phyloP scores from a whole-genome alignment of 108 stramenopile genomes.

The Aureococcus anophagefferens region DNA sequence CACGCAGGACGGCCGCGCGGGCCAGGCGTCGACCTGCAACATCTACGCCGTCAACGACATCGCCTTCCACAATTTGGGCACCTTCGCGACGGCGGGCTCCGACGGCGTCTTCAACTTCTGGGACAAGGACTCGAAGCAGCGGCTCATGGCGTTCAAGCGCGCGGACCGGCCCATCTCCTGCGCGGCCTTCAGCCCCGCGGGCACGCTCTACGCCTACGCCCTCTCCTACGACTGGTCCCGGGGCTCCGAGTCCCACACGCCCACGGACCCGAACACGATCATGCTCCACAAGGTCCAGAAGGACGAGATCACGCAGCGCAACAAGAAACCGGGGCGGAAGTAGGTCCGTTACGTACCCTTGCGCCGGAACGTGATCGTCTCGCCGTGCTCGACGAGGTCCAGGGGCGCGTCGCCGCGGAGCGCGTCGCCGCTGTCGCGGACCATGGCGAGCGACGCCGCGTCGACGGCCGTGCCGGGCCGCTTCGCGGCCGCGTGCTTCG shows the following conservation, averaged over 20 bases:
- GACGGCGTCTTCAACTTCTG: slow-evolving; percentile 91
- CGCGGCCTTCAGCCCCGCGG: slow-evolving; percentile 72
- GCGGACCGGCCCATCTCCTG: slow-evolving; percentile 59
- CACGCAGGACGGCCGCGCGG: slow-evolving; percentile 11
- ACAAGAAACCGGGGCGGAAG: slow-evolving; percentile 34
- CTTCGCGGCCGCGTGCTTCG: too few species aligned
- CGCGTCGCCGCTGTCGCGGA: too few species aligned
- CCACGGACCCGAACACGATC: slow-evolving; percentile 53
- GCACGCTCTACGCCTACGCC: slow-evolving; percentile 81
- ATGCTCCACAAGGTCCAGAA: slow-evolving; percentile 63
- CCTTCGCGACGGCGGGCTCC: slow-evolving; percentile 76
- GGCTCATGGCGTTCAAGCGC: slow-evolving; percentile 67
- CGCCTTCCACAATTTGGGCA: slow-evolving; percentile 76
- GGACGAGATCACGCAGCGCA: slow-evolving; percentile 79
- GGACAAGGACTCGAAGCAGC: slow-evolving; percentile 87
- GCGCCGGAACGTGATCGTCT: background rate
- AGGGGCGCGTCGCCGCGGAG: too few species aligned
- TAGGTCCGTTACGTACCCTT: background rate
- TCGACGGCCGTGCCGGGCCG: too few species aligned
- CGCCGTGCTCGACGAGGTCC: too few species aligned
- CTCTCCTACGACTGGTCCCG: slow-evolving; percentile 84
- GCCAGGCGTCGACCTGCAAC: background rate
- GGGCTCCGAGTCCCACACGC: slow-evolving; percentile 53
- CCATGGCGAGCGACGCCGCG: too few species aligned
- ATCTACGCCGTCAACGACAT: slow-evolving; percentile 78